A percentile compares a stretch with the other conserved stretches of the same genome.
Conservation (phyloP, 495 filamentous ascomycete genomes). For the Penicillium salamii region DNA sequence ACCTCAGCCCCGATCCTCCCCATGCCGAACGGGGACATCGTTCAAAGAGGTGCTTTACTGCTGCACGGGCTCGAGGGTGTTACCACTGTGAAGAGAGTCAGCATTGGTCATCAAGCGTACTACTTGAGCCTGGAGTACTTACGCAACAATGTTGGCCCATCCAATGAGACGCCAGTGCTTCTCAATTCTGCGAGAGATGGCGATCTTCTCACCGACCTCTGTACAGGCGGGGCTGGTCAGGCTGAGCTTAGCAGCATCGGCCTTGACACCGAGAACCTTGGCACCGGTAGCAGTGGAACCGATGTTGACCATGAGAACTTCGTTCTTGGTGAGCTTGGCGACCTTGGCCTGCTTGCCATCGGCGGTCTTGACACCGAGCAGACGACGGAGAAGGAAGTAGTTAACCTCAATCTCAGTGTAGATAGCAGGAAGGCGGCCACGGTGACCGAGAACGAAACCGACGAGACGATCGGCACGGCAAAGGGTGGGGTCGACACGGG, state of each 20-base stretch:
- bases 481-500: conserved; percentile 91
- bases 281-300: conserved; percentile 93
- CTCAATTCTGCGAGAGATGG: conserved; percentile 91
- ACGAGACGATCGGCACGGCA: conserved; percentile 98
- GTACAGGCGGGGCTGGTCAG: conserved; percentile 91
- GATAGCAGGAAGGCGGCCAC: conserved; percentile 86
- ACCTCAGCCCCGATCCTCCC: conserved; percentile 5
- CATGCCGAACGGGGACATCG: conserved; percentile 17
- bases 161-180: conserved; percentile 99
- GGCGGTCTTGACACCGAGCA: conserved; percentile 94
- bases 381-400: conserved; percentile 92
- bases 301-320: conserved; percentile 99
- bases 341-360: conserved; percentile 99
- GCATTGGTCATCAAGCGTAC: conserved; percentile 1
- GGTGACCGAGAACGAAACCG: conserved; percentile 94
- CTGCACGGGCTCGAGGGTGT: conserved; percentile 51
- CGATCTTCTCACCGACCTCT: conserved; percentile 95
- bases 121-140: conserved; percentile 30
- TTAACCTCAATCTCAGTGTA: conserved; percentile 98
- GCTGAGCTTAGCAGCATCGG: conserved; percentile 88
- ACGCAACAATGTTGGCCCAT: conserved; percentile 88
- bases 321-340: conserved; percentile 93
- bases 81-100: conserved; percentile 40
- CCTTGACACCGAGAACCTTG: conserved; percentile 93
- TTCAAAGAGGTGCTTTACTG: conserved; percentile 34